Conservation (phyloP, 345 rosid genomes). For the Eutrema heterophyllum region DNA sequence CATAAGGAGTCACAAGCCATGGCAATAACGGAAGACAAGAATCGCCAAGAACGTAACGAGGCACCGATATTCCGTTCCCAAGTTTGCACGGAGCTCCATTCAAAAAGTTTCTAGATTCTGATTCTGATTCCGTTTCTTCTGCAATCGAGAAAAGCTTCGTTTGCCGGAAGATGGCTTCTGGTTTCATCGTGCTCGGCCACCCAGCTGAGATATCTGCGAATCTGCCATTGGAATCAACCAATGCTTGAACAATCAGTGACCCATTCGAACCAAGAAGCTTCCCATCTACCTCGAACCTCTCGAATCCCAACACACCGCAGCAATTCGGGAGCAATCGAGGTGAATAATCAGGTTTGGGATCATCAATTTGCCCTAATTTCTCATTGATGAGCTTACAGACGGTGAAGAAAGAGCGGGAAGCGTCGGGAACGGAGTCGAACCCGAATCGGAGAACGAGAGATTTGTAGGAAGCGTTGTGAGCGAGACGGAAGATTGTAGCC, state of each 20-base stretch:
- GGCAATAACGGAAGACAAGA: conserved; percentile 62
- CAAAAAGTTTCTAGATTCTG: conserved; percentile 34
- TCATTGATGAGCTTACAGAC: conserved; percentile 54
- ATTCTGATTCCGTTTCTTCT: conserved; percentile 19
- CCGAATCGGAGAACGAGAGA: conserved; percentile 43
- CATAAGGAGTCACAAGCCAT: conserved; percentile 74
- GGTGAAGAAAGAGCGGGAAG: conserved; percentile 59
- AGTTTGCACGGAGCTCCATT: conserved; percentile 42
- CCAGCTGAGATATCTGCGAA: conserved; percentile 80
- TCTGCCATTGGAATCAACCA: conserved; percentile 64
- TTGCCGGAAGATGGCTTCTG: conserved; percentile 44
- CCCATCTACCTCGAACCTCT: conserved; percentile 44
- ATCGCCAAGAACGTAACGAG: conserved; percentile 60
- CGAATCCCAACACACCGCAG: conserved; percentile 69
- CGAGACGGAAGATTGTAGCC: conserved; percentile 64
- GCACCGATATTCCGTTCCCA: conserved; percentile 42
- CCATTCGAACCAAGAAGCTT: conserved; percentile 43
- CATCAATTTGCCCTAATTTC: conserved; percentile 37
- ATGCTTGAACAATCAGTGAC: conserved; percentile 65
- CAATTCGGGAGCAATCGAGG: conserved; percentile 63
- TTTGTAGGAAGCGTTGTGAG: conserved; percentile 62
- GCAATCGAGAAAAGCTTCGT: conserved; percentile 40
- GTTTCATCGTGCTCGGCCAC: conserved; percentile 59
- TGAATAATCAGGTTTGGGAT: conserved; percentile 49
- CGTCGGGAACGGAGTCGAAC: conserved; percentile 40